Percentiles rank a stretch among this genome's conserved stretches.
Conservation (phyloP, 2,329 filamentous ascomycete species). For the Aspergillus pseudoterreus region DNA sequence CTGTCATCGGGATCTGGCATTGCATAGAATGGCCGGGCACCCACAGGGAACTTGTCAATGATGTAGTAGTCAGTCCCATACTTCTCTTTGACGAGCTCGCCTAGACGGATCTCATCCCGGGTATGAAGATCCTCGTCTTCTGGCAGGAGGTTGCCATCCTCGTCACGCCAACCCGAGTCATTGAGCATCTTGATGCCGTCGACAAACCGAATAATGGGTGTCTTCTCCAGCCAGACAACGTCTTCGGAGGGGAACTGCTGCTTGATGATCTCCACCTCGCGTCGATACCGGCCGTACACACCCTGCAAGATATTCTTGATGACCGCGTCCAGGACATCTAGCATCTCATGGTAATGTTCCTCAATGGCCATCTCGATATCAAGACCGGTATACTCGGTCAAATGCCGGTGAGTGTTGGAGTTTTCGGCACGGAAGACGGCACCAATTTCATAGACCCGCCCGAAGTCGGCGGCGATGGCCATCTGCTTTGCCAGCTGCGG, state of each 20-base stretch:
- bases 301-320: constrained; percentile 76
- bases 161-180: constrained; percentile 70
- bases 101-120: constrained; percentile 80
- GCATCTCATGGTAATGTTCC: constrained; percentile 83
- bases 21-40: constrained; percentile 85
- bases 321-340: constrained; percentile 71
- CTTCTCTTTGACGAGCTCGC: constrained; percentile 79
- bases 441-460: constrained; percentile 83
- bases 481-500: constrained; percentile 92
- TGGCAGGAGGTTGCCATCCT: constrained; percentile 68
- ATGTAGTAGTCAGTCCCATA: constrained; percentile 90
- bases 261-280: constrained; percentile 75
- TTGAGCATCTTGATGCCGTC: constrained; percentile 80
- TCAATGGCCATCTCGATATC: constrained; percentile 92
- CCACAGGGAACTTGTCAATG: constrained; percentile 84
- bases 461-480: constrained; percentile 84
- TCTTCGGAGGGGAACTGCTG: constrained; percentile 82
- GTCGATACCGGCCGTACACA: constrained; percentile 64
- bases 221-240: constrained; percentile 81
- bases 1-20: constrained; percentile 74
- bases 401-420: constrained; percentile 88
- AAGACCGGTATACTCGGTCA: constrained; percentile 91
- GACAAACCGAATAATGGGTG: constrained; percentile 73
- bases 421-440: constrained; percentile 92
- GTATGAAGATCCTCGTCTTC: constrained; percentile 79